phyloP scores from a whole-genome alignment of 2,329 filamentous ascomycete species.

The Diaporthe sp. region DNA sequence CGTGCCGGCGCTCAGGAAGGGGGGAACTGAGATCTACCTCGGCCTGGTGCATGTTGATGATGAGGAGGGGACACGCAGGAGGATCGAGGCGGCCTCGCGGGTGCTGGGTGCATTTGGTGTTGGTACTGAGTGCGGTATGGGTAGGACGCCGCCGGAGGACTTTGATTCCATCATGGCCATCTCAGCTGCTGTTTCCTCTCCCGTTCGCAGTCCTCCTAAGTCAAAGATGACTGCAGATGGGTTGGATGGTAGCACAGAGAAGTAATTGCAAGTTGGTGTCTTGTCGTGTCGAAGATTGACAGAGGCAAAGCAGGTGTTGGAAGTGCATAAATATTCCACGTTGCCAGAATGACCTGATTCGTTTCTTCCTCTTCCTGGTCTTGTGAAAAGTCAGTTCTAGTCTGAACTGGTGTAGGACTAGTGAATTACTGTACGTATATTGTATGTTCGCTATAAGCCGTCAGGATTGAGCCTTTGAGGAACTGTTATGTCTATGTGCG shows the following conservation, averaged over 20 bases:
- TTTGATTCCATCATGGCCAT: conserved; percentile 3
- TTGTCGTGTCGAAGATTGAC: background rate
- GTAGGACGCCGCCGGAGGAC: background rate
- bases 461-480: background rate
- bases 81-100: background rate
- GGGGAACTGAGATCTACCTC: background rate
- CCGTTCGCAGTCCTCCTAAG: background rate
- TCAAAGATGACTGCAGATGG: no score
- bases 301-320: background rate
- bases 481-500: background rate
- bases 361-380: background rate
- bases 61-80: conserved; percentile 12
- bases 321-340: background rate
- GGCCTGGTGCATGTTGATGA: conserved; percentile 24
- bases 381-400: background rate
- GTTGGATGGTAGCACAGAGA: background rate
- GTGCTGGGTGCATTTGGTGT: background rate
- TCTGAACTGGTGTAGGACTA: no score
- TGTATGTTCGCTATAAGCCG: background rate
- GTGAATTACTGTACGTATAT: background rate
- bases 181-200: conserved; percentile 4
- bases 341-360: background rate
- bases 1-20: background rate
- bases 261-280: background rate
- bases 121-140: conserved; percentile 21